These are phyloP conservation scores for Volvox reticuliferus DNA, from an alignment of 139 green algal species.

Conservation along the genomic window DNA sequence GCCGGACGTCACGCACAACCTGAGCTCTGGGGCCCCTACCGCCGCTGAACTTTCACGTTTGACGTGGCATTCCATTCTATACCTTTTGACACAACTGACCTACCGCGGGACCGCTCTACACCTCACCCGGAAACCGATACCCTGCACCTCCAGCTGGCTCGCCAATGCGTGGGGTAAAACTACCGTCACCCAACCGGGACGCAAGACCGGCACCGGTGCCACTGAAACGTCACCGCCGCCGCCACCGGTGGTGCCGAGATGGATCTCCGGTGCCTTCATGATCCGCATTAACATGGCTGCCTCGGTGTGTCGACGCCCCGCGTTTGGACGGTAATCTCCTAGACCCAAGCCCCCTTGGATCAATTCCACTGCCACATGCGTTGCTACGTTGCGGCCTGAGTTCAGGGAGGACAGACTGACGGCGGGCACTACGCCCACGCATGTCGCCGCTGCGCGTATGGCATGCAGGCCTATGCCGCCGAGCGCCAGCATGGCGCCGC, in stretches of 20 bases:
- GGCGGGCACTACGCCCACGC: not conserved
- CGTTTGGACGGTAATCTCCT: not conserved
- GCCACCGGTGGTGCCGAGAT: not conserved
- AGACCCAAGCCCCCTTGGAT: not conserved
- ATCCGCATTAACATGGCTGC: not conserved
- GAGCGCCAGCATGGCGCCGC: not conserved
- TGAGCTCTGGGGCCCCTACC: no score
- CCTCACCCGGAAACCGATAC: not conserved
- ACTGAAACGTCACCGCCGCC: not conserved
- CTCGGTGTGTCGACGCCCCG: not conserved
- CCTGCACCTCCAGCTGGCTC: constrained; percentile 6
- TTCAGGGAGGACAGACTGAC: not conserved
- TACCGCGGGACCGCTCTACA: no score
- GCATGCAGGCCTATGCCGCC: constrained; percentile 6
- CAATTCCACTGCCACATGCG: not conserved
- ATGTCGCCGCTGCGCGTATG: constrained; percentile 5
- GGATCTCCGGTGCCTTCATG: not conserved
- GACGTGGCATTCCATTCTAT: no score
- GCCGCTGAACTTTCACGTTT: no score
- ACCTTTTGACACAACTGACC: no score
- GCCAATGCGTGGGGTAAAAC: not conserved
- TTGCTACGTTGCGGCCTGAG: not conserved
- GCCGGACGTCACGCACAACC: no score
- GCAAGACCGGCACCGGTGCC: not conserved
- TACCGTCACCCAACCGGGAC: constrained; percentile 36